Conservation (phyloP, 768 basidiomycete genomes). For the Naganishia kalamii region DNA sequence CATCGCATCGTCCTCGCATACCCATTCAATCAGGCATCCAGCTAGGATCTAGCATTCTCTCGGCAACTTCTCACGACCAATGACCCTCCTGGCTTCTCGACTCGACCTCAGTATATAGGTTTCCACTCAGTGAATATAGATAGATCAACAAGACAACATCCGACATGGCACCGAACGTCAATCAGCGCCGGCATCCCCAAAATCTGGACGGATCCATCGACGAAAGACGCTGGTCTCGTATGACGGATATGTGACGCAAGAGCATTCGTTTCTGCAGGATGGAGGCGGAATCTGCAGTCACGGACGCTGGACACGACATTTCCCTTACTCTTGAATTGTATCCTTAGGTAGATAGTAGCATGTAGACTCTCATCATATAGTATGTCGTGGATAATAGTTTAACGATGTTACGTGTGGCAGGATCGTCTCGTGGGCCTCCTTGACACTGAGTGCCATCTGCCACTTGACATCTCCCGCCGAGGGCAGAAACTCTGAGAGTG, state of each 20-base stretch:
- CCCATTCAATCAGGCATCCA: not conserved
- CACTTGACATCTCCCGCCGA: no score
- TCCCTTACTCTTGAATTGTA: constrained; percentile 3
- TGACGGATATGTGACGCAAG: not conserved
- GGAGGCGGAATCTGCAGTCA: not conserved
- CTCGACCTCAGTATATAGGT: constrained; percentile 5
- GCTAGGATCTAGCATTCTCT: not conserved
- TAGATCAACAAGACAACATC: not conserved
- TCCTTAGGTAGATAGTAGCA: constrained; percentile 11
- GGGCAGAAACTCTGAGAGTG: no score
- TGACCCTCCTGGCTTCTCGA: not conserved
- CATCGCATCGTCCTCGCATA: not conserved
- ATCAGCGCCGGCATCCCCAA: no score
- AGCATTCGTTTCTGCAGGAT: not conserved
- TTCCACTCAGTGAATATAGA: constrained; percentile 11
- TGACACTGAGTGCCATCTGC: no score
- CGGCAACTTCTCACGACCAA: not conserved
- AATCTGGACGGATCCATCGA: no score
- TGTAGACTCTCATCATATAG: not conserved
- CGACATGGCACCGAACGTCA: not conserved
- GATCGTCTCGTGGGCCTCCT: no score
- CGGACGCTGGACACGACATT: constrained; percentile 3
- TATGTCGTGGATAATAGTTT: not conserved
- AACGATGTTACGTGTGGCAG: no score
- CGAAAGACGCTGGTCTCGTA: no score